Evolutionary conservation across 2,329 filamentous ascomycete genomes (phyloP).

Genomic region (Xylariaceae sp.): DNA sequence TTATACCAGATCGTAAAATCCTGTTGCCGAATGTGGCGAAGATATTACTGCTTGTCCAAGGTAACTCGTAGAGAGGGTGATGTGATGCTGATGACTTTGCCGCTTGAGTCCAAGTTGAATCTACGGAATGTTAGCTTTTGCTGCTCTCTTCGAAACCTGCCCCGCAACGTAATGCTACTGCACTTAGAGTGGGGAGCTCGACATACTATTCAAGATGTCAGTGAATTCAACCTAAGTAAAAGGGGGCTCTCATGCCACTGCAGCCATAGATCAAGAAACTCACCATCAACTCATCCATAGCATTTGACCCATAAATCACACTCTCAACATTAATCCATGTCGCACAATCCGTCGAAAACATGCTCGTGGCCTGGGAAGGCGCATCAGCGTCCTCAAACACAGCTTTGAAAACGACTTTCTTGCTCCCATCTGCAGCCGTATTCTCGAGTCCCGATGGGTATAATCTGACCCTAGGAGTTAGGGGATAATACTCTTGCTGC

Average conservation of each 20-base stretch:
- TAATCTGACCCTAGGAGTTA: slow-evolving; percentile 30
- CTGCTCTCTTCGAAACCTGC: too few species aligned
- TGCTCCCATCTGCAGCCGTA: slow-evolving; percentile 21
- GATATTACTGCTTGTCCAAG: neutral
- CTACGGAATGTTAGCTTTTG: too few species aligned
- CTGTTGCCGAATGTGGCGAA: too few species aligned
- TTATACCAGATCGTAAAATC: too few species aligned
- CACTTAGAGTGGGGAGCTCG: too few species aligned
- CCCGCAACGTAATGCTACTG: too few species aligned
- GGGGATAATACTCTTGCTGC: slow-evolving; percentile 25
- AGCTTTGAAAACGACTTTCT: slow-evolving; percentile 31
- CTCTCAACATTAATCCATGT: slow-evolving; percentile 29
- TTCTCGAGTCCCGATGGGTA: slow-evolving; percentile 32
- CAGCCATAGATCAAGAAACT: too few species aligned
- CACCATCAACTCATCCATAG: slow-evolving; percentile 27
- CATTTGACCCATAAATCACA: slow-evolving; percentile 27
- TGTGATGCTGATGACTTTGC: slow-evolving; percentile 14
- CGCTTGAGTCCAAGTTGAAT: slow-evolving; percentile 24
- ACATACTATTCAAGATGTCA: too few species aligned
- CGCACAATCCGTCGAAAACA: slow-evolving; percentile 36
- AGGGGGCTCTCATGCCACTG: too few species aligned
- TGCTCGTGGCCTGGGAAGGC: slow-evolving; percentile 19
- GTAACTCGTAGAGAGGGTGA: neutral
- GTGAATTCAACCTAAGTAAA: too few species aligned
- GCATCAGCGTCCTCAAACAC: slow-evolving; percentile 32